A percentile compares a stretch with the other conserved stretches of the same genome.
Conservation (phyloP, 108 stramenopile genomes). For the Mediolabrus comicus region DNA sequence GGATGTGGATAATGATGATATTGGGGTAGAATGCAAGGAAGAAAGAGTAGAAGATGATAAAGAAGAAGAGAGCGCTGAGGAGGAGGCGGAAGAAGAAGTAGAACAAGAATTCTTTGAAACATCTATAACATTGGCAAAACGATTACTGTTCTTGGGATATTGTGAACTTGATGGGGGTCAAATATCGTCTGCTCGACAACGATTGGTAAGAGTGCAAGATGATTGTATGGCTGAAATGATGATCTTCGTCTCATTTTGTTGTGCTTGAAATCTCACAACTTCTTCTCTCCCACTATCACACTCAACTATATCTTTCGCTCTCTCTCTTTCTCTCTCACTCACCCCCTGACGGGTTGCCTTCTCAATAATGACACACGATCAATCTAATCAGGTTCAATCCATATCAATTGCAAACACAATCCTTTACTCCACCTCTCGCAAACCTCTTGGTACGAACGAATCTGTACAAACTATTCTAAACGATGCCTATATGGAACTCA, state of each 20-base stretch:
- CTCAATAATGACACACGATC: too few species aligned
- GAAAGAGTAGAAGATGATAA: slow-evolving; percentile 8
- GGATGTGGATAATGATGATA: background rate
- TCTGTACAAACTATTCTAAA: slow-evolving; percentile 18
- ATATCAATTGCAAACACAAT: slow-evolving; percentile 40
- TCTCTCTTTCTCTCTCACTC: background rate
- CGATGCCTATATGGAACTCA: slow-evolving; percentile 67
- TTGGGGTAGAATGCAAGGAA: background rate
- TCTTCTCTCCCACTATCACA: too few species aligned
- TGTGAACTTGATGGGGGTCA: slow-evolving; percentile 61
- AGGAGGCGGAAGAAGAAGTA: background rate
- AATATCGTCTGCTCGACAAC: slow-evolving; percentile 27
- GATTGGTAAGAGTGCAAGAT: slow-evolving; percentile 43
- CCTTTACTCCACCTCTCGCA: background rate
- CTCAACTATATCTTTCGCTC: too few species aligned
- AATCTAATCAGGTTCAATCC: slow-evolving; percentile 24
- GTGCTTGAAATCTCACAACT: too few species aligned
- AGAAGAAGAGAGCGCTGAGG: background rate
- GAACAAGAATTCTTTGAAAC: slow-evolving; percentile 6
- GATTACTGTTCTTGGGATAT: slow-evolving; percentile 59
- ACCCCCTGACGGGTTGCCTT: background rate
- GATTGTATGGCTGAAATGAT: too few species aligned
- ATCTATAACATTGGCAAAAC: slow-evolving; percentile 23
- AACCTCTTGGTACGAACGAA: background rate
- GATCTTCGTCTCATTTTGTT: too few species aligned